Evolutionary conservation across 306 rosid species (phyloP), one percentile per base, ranked within the genome.

Genomic region (Rubus idaeus): DNA sequence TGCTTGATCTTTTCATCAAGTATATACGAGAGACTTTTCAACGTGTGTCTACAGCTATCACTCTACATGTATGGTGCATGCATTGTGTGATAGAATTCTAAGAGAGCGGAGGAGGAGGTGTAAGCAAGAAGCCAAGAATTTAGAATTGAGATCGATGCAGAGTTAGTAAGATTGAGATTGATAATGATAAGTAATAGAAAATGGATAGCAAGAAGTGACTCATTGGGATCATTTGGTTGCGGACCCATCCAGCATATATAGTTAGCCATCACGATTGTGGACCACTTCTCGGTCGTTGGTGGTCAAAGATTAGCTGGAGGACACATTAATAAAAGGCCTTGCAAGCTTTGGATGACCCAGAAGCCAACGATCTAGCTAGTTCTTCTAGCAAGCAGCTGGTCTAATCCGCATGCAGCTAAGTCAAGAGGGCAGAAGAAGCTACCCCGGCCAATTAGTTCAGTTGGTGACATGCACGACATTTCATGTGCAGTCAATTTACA

Each of bases 161-260:
- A 26, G 30, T 12, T 10, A 26, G 4, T 61, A 61, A 2, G 67
- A 57, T 10, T 21, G 13, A 30, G 42, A 30, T 62, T 20, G 73
- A 50, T 60, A 75, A 53, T 75, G 79, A 75, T 73, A 51, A n/a
- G 73, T 46, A 10, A 12, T 12, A 73, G 73, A 62, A 35, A 62
- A 62, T 77, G 77, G 77, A 70, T 21, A 23, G 63, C 75, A 83
- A 78, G 75, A 65, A 79, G 70, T 73, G 84, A 83, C 78, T 18
- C 1, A 61, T 16, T 83, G 90, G 91, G 93, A 70, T 90, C 92
- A 82, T 55, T 1, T 61, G 79, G 86, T 85, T 85, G 49, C 75
- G 84, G 75, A 89, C 89, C 86, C 23, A 44, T 26, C 53, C 5
- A 17, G 45, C 56, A 55, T n/a, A 30, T 30, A 30, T 30, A 53